Conservation (phyloP, 345 rosid species). For the Geranium rotundifolium region DNA sequence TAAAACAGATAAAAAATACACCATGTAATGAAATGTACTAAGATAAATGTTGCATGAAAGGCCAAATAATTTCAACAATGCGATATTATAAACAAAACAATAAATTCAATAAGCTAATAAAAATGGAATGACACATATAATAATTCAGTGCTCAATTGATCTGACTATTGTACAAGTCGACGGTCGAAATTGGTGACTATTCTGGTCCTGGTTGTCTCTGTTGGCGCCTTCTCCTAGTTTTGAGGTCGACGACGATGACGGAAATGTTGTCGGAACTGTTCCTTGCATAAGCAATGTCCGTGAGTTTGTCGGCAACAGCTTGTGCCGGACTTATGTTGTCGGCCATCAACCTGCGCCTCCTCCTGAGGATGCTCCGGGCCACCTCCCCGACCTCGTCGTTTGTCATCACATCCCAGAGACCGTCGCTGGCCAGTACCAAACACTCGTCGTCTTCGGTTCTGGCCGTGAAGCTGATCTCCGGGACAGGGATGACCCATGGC, state of each 20-base stretch:
- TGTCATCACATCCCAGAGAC: slow-evolving; percentile 63
- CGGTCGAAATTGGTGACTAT: too few species aligned
- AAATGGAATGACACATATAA: too few species aligned
- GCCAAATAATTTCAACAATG: too few species aligned
- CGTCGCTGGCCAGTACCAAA: slow-evolving; percentile 58
- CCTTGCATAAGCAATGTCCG: slow-evolving; percentile 35
- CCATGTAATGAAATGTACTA: too few species aligned
- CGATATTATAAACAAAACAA: too few species aligned
- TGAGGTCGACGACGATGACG: slow-evolving; percentile 49
- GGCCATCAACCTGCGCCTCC: slow-evolving; percentile 21
- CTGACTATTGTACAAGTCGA: too few species aligned
- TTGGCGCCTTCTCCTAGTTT: slow-evolving; percentile 26
- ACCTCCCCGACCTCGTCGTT: slow-evolving; percentile 47
- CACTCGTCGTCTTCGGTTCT: slow-evolving; percentile 52
- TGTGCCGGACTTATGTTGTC: slow-evolving; percentile 31
- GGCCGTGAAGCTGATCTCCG: slow-evolving; percentile 37
- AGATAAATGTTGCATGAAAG: too few species aligned
- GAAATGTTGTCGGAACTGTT: slow-evolving; percentile 55
- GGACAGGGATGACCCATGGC: slow-evolving; percentile 57
- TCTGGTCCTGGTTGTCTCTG: slow-evolving; percentile 9
- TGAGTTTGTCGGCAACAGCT: slow-evolving; percentile 41
- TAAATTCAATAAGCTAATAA: too few species aligned
- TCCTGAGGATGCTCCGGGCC: slow-evolving; percentile 36
- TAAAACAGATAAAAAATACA: too few species aligned
- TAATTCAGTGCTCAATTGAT: too few species aligned